phyloP scores from a whole-genome alignment of 2,329 filamentous ascomycete genomes.

The Neospermospora avenae region DNA sequence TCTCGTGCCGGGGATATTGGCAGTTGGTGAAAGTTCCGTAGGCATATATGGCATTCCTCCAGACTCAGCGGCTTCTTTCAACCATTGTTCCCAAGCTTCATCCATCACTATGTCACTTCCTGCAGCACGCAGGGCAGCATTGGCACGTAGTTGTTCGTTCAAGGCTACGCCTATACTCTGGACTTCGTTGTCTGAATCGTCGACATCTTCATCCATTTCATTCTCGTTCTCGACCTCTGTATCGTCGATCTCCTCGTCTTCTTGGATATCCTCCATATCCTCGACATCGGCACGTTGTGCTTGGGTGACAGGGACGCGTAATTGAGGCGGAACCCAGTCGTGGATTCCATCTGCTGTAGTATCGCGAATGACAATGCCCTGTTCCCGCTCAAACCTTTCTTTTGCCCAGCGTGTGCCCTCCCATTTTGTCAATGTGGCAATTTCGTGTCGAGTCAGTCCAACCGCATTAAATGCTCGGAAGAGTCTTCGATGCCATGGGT shows the following conservation, averaged over 20 bases:
- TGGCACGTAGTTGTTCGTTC: constrained; percentile 63
- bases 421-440: constrained; percentile 72
- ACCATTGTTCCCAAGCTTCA: constrained; percentile 72
- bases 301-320: constrained; percentile 21
- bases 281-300: constrained; percentile 26
- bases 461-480: constrained; percentile 73
- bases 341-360: constrained; percentile 67
- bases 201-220: constrained; percentile 41
- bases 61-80: constrained; percentile 66
- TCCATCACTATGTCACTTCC: constrained; percentile 58
- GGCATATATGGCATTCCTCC: constrained; percentile 51
- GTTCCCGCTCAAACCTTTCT: constrained; percentile 74
- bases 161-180: constrained; percentile 59
- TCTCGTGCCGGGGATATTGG: constrained; percentile 37
- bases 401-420: constrained; percentile 82
- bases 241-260: constrained; percentile 33
- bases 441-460: constrained; percentile 65
- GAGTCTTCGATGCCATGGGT: constrained; percentile 71
- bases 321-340: constrained; percentile 54
- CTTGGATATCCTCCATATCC: constrained; percentile 38
- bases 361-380: constrained; percentile 66
- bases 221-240: constrained; percentile 36
- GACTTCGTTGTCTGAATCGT: constrained; percentile 52
- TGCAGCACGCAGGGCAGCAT: constrained; percentile 59
- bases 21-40: constrained; percentile 32